Base-by-base conservation (phyloP, 2,329 filamentous ascomycete species). In the Claviceps cyperi region DNA sequence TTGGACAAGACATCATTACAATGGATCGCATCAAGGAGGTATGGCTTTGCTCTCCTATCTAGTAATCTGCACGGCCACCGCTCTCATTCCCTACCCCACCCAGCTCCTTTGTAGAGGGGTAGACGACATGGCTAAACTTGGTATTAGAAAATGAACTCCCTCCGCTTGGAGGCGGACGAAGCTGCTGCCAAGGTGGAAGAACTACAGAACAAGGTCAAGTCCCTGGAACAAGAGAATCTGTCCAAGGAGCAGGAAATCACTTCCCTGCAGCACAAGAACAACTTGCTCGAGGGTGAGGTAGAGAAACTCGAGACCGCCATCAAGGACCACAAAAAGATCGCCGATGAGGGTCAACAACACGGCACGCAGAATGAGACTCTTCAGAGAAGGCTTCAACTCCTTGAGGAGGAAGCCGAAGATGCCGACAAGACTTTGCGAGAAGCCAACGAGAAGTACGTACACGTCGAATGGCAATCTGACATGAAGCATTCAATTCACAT, bases 201-300 rank as follows among this genome's bases (percentile, higher is more conserved):
- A 72, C 80, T 94, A 59, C 82, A 92, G 73, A 58, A 70, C 62
- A 90, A 87, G 73, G 78, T 96, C 73, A 97, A 96, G 78, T 69
- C 72, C 50, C 79, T 97, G 56, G 90, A 98, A 74, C 85, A 95
- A 71, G 91, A 97, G 75, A 95, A 89, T 69, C 78, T 95, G 55
- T 77, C 84, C 66, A 97, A 97, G 77, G 92, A 97, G 75, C 90
- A 97, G 72, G 91, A 97, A 69, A 94, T 97, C 70, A 94, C 86
- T 58, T 97, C 92, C 49, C 81, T 97, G 63, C 81, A 84, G 66
- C 91, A 97, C 83, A 94, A 91, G 77, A 96, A 95, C 74, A 81
- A 82, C 63, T 77, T 95, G 54, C 84, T 97, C 53, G 92, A 97
- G 74, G 61, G 69, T 55, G 89, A 97, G 67, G 83, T 95, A 59